These are phyloP conservation scores for Gloeopeniophorella convolvens DNA, from an alignment of 768 basidiomycete genomes.

Conservation along the genomic window DNA sequence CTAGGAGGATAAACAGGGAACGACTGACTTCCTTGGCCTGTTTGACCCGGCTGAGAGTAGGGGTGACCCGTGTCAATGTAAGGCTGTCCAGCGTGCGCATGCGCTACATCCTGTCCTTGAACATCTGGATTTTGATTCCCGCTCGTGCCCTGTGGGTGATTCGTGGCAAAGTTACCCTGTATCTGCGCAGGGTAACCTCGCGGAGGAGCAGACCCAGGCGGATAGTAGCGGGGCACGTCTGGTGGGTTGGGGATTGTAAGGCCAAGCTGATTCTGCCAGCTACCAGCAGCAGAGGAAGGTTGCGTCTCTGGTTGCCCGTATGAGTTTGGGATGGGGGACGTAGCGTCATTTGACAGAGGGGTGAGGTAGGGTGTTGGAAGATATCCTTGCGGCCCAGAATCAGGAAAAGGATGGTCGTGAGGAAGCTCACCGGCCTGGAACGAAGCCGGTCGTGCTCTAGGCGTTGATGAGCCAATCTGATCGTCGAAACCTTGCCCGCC, in stretches of 20 bases:
- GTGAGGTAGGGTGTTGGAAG: neutral
- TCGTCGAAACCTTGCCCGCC: conserved; percentile 1
- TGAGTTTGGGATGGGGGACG: neutral
- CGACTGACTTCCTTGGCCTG: neutral
- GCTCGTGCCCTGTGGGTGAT: conserved; percentile 13
- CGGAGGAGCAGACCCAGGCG: neutral
- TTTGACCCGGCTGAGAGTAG: neutral
- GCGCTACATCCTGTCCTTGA: neutral
- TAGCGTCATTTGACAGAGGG: neutral
- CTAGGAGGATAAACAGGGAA: neutral
- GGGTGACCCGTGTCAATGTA: neutral
- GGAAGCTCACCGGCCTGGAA: neutral
- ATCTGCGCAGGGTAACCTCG: neutral
- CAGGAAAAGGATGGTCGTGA: neutral
- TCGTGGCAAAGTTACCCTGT: neutral
- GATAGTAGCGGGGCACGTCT: conserved; percentile 9
- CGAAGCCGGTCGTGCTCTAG: neutral
- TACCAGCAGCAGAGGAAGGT: conserved; percentile 6
- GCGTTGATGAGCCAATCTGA: neutral
- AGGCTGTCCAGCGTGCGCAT: neutral
- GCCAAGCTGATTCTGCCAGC: conserved; percentile 6
- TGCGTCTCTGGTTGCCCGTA: conserved; percentile 8
- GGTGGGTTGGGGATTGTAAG: conserved; percentile 22
- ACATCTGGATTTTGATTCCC: neutral
- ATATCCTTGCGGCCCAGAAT: neutral